These are phyloP conservation scores for Tuber melanosporum DNA, from an alignment of 495 filamentous ascomycete species.

Conservation along the genomic window DNA sequence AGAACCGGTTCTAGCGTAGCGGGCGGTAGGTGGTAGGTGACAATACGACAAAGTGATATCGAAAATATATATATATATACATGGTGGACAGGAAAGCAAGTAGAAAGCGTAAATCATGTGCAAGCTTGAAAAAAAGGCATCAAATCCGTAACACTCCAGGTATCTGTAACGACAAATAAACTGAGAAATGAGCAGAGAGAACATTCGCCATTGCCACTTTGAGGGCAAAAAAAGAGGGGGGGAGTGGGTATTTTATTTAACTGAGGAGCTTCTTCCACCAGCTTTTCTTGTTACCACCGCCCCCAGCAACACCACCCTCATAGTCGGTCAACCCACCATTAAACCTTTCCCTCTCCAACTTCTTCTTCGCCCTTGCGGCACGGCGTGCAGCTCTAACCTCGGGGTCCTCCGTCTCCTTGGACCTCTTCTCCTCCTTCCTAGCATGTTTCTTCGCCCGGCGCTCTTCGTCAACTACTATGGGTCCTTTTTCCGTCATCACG, in stretches of 20 bases:
- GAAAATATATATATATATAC: neutral
- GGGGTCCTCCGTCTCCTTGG: conserved; percentile 24
- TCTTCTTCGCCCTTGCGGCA: conserved; percentile 21
- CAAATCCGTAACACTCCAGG: conserved; percentile 2
- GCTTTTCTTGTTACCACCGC: conserved; percentile 19
- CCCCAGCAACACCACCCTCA: neutral
- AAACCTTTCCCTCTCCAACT: conserved; percentile 27
- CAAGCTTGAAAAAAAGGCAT: neutral
- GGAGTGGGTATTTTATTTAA: conserved; percentile 9
- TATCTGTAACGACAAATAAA: neutral
- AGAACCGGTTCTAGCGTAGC: neutral
- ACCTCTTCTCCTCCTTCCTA: conserved; percentile 28
- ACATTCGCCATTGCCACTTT: neutral
- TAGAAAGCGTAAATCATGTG: neutral
- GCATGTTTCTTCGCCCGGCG: conserved; percentile 22
- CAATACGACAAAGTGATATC: neutral
- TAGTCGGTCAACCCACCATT: conserved; percentile 33
- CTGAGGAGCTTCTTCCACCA: conserved; percentile 33
- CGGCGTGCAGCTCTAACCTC: conserved; percentile 24
- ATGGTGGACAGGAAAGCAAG: neutral
- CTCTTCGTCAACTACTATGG: conserved; percentile 15
- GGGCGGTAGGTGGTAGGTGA: neutral
- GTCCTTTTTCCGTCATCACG: neutral
- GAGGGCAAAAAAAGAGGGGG: neutral
- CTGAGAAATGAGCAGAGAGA: neutral